phyloP scores from a whole-genome alignment of 2,329 filamentous ascomycete species.

The Tolypocladium cylindrosporum region DNA sequence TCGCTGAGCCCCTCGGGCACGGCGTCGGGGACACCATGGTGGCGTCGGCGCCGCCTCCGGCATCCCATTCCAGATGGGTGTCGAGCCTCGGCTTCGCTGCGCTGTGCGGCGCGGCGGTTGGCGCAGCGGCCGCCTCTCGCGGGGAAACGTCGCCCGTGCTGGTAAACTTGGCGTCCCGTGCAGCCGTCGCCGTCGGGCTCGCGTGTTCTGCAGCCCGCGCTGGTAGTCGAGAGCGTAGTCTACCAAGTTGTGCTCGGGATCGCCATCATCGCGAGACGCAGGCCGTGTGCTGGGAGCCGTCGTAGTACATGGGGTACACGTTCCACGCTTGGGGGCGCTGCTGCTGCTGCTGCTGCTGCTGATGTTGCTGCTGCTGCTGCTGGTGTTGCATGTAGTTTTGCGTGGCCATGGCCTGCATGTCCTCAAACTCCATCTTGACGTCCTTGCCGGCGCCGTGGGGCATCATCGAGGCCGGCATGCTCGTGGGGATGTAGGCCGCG shows the following conservation, averaged over 20 bases:
- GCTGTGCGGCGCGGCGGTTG: background rate
- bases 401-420: slow-evolving; percentile 16
- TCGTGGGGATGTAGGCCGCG: slow-evolving; percentile 36
- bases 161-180: background rate
- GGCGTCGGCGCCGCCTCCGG: background rate
- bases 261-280: slow-evolving; percentile 6
- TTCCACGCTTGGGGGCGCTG: slow-evolving; percentile 19
- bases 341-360: slow-evolving; percentile 14
- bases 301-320: slow-evolving; percentile 24
- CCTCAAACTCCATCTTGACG: slow-evolving; percentile 30
- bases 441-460: slow-evolving; percentile 21
- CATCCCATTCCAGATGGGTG: background rate
- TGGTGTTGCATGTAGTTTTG: slow-evolving; percentile 17
- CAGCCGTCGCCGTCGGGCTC: background rate
- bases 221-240: background rate
- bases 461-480: slow-evolving; percentile 34
- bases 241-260: background rate
- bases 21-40: background rate
- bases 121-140: background rate
- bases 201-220: background rate
- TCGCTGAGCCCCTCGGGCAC: too few relatives aligned
- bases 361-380: slow-evolving; percentile 9
- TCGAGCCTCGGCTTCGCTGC: background rate
- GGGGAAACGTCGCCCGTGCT: background rate
- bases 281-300: slow-evolving; percentile 4